phyloP scores from a whole-genome alignment of 441 rosid species.

The Macaranga tanarius region DNA sequence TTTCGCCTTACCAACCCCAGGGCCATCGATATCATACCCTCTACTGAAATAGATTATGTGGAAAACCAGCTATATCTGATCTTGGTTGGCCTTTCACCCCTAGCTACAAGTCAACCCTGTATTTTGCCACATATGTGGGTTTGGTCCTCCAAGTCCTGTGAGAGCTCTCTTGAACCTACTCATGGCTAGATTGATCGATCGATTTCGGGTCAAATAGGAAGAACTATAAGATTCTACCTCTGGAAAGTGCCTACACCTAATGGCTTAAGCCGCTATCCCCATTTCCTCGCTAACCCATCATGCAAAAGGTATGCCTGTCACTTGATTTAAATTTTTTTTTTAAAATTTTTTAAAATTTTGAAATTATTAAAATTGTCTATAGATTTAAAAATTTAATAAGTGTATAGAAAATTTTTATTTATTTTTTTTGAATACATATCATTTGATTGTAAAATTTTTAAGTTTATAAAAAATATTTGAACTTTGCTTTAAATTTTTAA shows the following conservation, averaged over 20 bases:
- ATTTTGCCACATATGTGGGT: neutral
- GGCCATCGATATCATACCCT: neutral
- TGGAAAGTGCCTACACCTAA: too few species aligned
- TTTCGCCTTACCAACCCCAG: too few species aligned
- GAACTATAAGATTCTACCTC: neutral
- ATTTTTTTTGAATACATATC: too few species aligned
- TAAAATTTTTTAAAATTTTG: too few species aligned
- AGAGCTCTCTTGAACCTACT: conserved; percentile 5
- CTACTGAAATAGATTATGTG: neutral
- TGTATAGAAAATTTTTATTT: too few species aligned
- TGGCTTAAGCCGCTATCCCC: neutral
- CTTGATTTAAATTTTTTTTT: too few species aligned
- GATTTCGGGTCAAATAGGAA: conserved; percentile 13
- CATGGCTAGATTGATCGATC: conserved; percentile 12
- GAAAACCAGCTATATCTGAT: neutral
- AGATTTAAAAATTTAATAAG: too few species aligned
- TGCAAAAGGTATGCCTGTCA: too few species aligned
- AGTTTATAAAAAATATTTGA: too few species aligned
- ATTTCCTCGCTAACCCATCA: neutral
- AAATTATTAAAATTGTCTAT: too few species aligned
- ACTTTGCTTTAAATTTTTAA: too few species aligned
- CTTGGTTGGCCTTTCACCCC: neutral
- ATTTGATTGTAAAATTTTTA: too few species aligned
- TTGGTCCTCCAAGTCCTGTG: conserved; percentile 10
- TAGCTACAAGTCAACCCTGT: neutral